A percentile compares a stretch with the other conserved stretches of the same genome.
phyloP scores from a whole-genome alignment of 1,139 yeast genomes.

The Saccharomyces hybrid region DNA sequence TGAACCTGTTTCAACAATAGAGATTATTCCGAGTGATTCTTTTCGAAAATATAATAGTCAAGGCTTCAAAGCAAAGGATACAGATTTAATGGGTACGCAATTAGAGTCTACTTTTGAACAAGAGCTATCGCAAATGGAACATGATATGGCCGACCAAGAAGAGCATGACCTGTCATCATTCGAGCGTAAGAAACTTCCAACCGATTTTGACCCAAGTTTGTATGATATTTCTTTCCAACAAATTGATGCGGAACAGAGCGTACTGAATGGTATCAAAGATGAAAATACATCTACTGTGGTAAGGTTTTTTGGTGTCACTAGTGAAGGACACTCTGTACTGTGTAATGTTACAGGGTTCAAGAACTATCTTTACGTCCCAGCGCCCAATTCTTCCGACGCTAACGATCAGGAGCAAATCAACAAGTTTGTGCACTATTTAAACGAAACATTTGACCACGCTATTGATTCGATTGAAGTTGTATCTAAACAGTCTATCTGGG shows the following conservation, averaged over 20 bases:
- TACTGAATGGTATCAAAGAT: slow-evolving; percentile 39
- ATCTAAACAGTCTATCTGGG: slow-evolving; percentile 87
- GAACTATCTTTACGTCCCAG: slow-evolving; percentile 90
- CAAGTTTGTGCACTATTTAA: slow-evolving; percentile 44
- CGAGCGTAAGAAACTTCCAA: slow-evolving; percentile 48
- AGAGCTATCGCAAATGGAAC: slow-evolving; percentile 55
- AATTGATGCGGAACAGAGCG: slow-evolving; percentile 85
- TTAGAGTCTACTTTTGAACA: slow-evolving; percentile 56
- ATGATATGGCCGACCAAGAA: slow-evolving; percentile 26
- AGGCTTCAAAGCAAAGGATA: slow-evolving; percentile 26
- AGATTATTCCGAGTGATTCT: slow-evolving; percentile 29
- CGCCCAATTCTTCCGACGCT: slow-evolving; percentile 49
- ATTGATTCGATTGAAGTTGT: slow-evolving; percentile 56
- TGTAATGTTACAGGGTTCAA: slow-evolving; percentile 85
- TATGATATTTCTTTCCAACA: slow-evolving; percentile 76
- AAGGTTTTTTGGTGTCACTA: slow-evolving; percentile 88
- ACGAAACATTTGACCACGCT: slow-evolving; percentile 38
- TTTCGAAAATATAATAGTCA: slow-evolving; percentile 25
- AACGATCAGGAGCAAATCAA: slow-evolving; percentile 44
- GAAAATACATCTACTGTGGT: slow-evolving; percentile 45
- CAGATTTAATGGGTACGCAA: slow-evolving; percentile 24
- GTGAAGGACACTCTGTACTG: slow-evolving; percentile 76
- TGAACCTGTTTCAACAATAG: slow-evolving; percentile 31
- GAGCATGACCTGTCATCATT: slow-evolving; percentile 13
- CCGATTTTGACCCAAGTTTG: slow-evolving; percentile 41